Evolutionary conservation across 179 eudicot species (phyloP), one percentile per base, ranked within the genome.

Genomic region (Kewa caespitosa): DNA sequence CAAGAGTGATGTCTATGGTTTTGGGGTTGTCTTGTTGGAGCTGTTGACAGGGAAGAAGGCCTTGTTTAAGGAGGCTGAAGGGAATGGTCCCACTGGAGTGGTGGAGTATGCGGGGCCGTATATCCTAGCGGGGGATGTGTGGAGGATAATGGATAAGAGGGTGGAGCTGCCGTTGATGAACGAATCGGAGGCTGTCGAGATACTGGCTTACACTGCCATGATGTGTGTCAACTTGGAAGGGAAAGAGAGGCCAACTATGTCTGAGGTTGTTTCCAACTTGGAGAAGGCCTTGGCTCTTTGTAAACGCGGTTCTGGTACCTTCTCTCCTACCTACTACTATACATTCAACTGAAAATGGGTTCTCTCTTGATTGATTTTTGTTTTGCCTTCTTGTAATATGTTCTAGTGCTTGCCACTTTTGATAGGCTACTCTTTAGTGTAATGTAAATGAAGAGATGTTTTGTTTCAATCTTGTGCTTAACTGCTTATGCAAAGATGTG

Each of bases 1-100:
- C 18, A 88, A 88, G 82, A 88, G 90, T 17, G 91, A 88, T 72
- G 88, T 88, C 1, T 88, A 88, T 76, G 91, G 90, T 55, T 82
- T 88, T 32, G 91, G 90, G 62, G 90, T 88, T 38, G 90, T 88
- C 34, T 38, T 88, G 75, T 62, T 88, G 67, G 91, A 88, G 68
- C 83, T 88, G 34, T 74, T 88, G 69, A 88, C 91, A 9, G 91
- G 91, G 28, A 88, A 86, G 73, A 88, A 73, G 75, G 89, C 91
- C 1, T 74, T 88, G 42, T 88, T 88, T 31, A 86, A 76, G 82
- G 79, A 78, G 4, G 73, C n/a, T 36, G 78, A 83, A 72, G 79
- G 70, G 65, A 73, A 54, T 5, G 81, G 85, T 2, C 89, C 90
- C 1, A 85, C 78, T 0, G 85, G 87, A 6, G 81, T 88, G 76